phyloP scores from a whole-genome alignment of 345 rosid genomes.

The Sisymbrium altissimum region DNA sequence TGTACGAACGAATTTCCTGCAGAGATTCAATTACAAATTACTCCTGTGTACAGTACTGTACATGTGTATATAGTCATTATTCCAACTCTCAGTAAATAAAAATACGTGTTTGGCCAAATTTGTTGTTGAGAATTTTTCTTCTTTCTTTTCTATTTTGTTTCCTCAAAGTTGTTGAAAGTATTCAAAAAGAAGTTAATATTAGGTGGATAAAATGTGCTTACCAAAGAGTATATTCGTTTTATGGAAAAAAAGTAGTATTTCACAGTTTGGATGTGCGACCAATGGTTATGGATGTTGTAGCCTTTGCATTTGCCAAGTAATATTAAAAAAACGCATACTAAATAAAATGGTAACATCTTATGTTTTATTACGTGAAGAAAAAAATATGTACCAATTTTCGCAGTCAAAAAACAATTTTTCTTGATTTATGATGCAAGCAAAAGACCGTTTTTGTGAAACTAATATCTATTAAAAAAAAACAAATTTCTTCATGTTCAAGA shows the following conservation, averaged over 20 bases:
- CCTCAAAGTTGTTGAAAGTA: not conserved
- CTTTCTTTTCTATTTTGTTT: not conserved
- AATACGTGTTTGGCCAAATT: not conserved
- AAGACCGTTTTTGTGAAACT: not conserved
- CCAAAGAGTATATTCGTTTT: constrained; percentile 9
- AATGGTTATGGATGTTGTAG: not conserved
- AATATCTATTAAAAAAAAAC: not conserved
- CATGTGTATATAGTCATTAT: not conserved
- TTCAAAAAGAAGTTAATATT: not conserved
- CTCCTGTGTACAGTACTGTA: no score
- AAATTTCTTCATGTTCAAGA: not conserved
- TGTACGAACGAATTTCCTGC: not conserved
- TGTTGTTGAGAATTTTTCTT: not conserved
- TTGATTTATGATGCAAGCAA: not conserved
- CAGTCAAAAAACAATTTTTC: not conserved
- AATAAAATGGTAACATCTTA: not conserved
- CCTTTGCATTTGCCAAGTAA: not conserved
- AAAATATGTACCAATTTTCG: not conserved
- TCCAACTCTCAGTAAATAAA: no score
- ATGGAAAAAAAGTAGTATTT: not conserved
- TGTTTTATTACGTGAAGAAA: not conserved
- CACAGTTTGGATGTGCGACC: not conserved
- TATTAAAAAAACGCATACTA: not conserved
- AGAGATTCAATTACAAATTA: not conserved
- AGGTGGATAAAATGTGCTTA: not conserved